Conservation (phyloP, 2,329 filamentous ascomycete species). For the Leptographium radiaticola region DNA sequence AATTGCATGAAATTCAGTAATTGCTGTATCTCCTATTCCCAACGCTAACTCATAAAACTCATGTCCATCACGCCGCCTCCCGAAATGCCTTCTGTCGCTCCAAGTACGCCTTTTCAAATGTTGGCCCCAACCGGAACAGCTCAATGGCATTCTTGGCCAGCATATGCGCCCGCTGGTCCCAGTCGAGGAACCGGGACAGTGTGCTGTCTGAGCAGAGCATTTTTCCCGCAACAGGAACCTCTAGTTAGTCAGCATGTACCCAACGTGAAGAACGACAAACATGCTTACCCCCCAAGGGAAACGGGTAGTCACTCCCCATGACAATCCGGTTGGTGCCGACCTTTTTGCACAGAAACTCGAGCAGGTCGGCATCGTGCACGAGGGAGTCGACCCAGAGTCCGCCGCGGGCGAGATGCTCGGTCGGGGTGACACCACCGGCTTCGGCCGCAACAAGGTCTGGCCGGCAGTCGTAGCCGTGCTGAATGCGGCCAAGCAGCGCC, state of each 20-base stretch:
- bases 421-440: slow-evolving; percentile 1
- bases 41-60: too few relatives aligned
- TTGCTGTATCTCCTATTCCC: too few relatives aligned
- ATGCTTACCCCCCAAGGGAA: neutral
- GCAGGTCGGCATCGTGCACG: slow-evolving; percentile 2
- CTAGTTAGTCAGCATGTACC: neutral
- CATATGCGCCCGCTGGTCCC: neutral
- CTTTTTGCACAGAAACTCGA: slow-evolving; percentile 2
- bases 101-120: neutral
- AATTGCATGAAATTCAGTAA: too few relatives aligned
- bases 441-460: neutral
- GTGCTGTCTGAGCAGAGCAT: neutral
- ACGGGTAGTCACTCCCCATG: slow-evolving; percentile 3
- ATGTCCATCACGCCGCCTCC: too few relatives aligned
- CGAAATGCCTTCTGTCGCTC: neutral
- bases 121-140: neutral
- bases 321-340: neutral
- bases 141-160: neutral
- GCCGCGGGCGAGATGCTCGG: neutral
- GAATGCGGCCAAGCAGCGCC: neutral
- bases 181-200: neutral
- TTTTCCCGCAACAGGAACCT: neutral
- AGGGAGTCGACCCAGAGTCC: slow-evolving; percentile 2
- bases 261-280: neutral
- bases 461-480: slow-evolving; percentile 2